Percentiles rank a stretch among this genome's conserved stretches.
Evolutionary conservation across 2,329 filamentous ascomycete species (phyloP).

Genomic region (Pseudocercospora ulei): DNA sequence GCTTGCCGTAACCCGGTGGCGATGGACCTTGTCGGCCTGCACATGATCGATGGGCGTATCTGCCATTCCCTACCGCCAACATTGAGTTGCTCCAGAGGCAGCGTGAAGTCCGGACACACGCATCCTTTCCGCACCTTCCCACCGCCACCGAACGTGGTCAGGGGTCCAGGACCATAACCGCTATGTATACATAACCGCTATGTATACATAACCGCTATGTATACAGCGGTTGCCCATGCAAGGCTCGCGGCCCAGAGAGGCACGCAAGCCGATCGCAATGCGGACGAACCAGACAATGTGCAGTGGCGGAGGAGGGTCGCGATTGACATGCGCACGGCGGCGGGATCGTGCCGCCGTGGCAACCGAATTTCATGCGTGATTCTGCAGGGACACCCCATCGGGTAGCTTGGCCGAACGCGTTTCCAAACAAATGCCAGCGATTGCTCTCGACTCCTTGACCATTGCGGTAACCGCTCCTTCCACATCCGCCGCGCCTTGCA

Average conservation of each 20-base stretch:
- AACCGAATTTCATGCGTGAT: not conserved
- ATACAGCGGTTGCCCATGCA: not conserved
- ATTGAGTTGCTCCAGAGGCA: not conserved
- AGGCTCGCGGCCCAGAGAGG: not conserved
- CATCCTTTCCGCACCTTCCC: not conserved
- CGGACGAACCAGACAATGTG: not conserved
- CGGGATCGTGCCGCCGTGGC: not conserved
- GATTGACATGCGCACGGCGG: not conserved
- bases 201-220: not conserved
- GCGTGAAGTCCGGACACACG: not conserved
- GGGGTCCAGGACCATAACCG: too few relatives aligned
- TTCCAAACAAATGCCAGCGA: too few relatives aligned
- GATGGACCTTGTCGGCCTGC: not conserved
- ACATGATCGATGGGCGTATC: conserved; percentile 1
- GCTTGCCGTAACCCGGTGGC: conserved; percentile 1
- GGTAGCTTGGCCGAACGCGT: not conserved
- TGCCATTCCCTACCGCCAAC: not conserved
- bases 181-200: too few relatives aligned
- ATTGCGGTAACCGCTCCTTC: not conserved
- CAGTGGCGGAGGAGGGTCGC: not conserved
- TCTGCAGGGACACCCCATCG: not conserved
- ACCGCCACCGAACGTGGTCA: too few relatives aligned
- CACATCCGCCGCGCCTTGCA: not conserved
- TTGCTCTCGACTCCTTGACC: not conserved
- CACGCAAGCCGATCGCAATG: conserved; percentile 4